Evolutionary conservation across 2,329 filamentous ascomycete genomes (phyloP).

Genomic region (Blastomyces emzantsi): DNA sequence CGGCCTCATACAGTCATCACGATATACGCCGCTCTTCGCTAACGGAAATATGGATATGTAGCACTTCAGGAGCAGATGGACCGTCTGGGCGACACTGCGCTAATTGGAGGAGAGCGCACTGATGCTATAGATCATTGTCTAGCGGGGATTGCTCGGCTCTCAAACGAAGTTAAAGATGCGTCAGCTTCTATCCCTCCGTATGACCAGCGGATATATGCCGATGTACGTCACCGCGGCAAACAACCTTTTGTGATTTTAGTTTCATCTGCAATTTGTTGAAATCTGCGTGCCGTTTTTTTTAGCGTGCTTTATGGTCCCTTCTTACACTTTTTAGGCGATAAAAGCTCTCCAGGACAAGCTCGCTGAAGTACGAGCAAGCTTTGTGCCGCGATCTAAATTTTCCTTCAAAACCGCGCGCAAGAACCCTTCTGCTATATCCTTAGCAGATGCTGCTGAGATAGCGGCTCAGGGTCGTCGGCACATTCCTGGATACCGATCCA

Average conservation of each 20-base stretch:
- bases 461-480: conserved; percentile 40
- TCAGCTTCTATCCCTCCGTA: conserved; percentile 76
- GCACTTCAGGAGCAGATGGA: conserved; percentile 69
- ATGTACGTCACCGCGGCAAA: conserved; percentile 43
- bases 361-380: conserved; percentile 56
- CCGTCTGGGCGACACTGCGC: conserved; percentile 53
- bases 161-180: conserved; percentile 76
- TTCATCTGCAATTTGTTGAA: background rate
- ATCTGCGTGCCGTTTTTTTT: conserved; percentile 4
- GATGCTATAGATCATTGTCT: conserved; percentile 75
- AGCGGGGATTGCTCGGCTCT: conserved; percentile 67
- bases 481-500: conserved; percentile 36
- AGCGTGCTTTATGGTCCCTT: background rate
- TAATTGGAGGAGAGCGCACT: conserved; percentile 63
- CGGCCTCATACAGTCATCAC: background rate
- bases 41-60: conserved; percentile 29
- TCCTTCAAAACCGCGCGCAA: conserved; percentile 60
- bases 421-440: conserved; percentile 46
- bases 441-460: conserved; percentile 41
- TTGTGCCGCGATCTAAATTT: conserved; percentile 71
- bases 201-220: conserved; percentile 76
- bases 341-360: conserved; percentile 73
- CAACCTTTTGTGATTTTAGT: conserved; percentile 16
- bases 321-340: conserved; percentile 49
- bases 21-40: background rate